A percentile compares a stretch with the other conserved stretches of the same genome.
These are phyloP conservation scores for Conticribra guillardii DNA, from an alignment of 108 stramenopile species.

Conservation along the genomic window DNA sequence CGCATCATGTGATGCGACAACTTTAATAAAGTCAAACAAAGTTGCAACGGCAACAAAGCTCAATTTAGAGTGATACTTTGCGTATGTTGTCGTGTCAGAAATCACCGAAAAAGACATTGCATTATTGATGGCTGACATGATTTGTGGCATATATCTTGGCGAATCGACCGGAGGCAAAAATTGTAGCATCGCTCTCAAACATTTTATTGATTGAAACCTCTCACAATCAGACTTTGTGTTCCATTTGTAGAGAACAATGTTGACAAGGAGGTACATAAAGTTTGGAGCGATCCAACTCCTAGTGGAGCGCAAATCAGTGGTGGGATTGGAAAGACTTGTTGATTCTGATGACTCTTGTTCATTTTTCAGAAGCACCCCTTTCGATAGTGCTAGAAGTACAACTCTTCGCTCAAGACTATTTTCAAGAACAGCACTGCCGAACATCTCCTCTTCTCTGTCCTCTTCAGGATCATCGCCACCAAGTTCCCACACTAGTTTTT, in stretches of 20 bases:
- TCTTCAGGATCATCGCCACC: slow-evolving; percentile 51
- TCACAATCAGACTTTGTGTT: slow-evolving; percentile 46
- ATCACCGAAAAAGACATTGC: slow-evolving; percentile 50
- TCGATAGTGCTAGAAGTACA: slow-evolving; percentile 42
- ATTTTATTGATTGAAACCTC: slow-evolving; percentile 59
- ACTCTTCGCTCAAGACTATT: slow-evolving; percentile 21
- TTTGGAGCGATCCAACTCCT: slow-evolving; percentile 70
- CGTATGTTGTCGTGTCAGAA: slow-evolving; percentile 1
- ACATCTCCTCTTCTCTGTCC: slow-evolving; percentile 44
- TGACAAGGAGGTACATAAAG: slow-evolving; percentile 84
- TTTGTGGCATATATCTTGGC: slow-evolving; percentile 76
- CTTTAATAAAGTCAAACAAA: slow-evolving; percentile 68
- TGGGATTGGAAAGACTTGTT: slow-evolving; percentile 14
- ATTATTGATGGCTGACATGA: slow-evolving; percentile 70
- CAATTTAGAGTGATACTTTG: slow-evolving; percentile 19
- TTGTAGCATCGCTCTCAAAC: slow-evolving; percentile 53
- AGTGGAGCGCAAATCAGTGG: slow-evolving; percentile 30
- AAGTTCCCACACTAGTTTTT: slow-evolving; percentile 70
- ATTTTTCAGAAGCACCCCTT: slow-evolving; percentile 37
- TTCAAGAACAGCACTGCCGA: slow-evolving; percentile 19
- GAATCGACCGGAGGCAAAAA: slow-evolving; percentile 61
- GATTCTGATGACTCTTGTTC: slow-evolving; percentile 24
- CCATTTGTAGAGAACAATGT: slow-evolving; percentile 73
- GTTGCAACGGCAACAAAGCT: slow-evolving; percentile 59
- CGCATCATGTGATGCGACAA: slow-evolving; percentile 51